Evolutionary conservation across 2,329 filamentous ascomycete species (phyloP).

Genomic region (Hypoxylon sp.): DNA sequence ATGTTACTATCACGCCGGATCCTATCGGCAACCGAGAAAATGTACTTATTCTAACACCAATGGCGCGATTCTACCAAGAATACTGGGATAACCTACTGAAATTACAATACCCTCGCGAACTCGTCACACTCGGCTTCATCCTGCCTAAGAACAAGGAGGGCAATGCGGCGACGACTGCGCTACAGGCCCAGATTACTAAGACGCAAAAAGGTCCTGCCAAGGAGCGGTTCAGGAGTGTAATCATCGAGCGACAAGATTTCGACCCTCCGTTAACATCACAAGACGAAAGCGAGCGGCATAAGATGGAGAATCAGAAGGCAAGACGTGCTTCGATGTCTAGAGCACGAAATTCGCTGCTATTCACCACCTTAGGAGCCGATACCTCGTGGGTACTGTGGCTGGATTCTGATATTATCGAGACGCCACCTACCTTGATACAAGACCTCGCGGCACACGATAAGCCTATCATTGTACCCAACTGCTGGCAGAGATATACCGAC

Average conservation of each 20-base stretch:
- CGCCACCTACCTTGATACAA: conserved; percentile 86
- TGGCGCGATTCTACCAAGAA: conserved; percentile 91
- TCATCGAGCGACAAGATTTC: conserved; percentile 95
- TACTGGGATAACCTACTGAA: conserved; percentile 96
- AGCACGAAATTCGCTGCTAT: conserved; percentile 93
- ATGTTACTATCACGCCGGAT: conserved; percentile 84
- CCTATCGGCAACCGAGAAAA: conserved; percentile 86
- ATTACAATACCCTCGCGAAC: conserved; percentile 90
- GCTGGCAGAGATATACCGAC: conserved; percentile 89
- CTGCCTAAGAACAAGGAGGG: conserved; percentile 94
- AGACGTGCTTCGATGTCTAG: conserved; percentile 92
- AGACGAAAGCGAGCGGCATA: conserved; percentile 89
- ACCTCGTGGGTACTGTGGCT: conserved; percentile 99
- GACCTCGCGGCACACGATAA: conserved; percentile 91
- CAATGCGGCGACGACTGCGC: conserved; percentile 83
- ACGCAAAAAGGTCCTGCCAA: conserved; percentile 87
- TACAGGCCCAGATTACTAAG: conserved; percentile 87
- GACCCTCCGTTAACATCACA: conserved; percentile 86
- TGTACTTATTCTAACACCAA: conserved; percentile 91
- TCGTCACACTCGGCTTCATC: conserved; percentile 96
- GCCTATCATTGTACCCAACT: conserved; percentile 94
- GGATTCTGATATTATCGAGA: conserved; percentile 92
- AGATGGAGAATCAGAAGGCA: conserved; percentile 88
- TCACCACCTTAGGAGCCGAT: conserved; percentile 90
- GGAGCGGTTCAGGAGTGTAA: conserved; percentile 90